Percentiles rank a stretch among this genome's conserved stretches.
These are phyloP conservation scores for Dactylellina cionopaga DNA, from an alignment of 2,329 filamentous ascomycete species.

Conservation along the genomic window DNA sequence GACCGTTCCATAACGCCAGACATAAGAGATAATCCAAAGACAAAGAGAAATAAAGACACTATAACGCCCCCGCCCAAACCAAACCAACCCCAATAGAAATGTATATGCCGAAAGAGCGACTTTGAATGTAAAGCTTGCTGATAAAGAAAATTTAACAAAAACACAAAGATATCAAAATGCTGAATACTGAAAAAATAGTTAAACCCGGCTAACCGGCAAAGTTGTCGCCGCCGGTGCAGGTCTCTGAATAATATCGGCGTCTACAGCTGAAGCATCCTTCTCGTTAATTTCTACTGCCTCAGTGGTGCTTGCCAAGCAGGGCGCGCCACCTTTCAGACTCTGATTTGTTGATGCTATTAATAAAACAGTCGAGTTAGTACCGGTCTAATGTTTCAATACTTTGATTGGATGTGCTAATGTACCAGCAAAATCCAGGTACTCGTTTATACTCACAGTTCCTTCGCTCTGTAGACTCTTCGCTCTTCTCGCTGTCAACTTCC, in stretches of 20 bases:
- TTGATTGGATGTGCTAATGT: too few species aligned
- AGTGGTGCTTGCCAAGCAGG: constrained; percentile 21
- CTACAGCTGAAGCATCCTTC: constrained; percentile 31
- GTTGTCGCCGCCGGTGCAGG: constrained; percentile 25
- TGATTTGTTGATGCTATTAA: constrained; percentile 33
- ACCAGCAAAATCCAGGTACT: too few species aligned
- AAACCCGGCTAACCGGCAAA: constrained; percentile 20
- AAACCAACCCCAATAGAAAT: too few species aligned
- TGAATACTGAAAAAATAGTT: background rate
- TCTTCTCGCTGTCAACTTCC: background rate
- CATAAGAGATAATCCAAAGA: too few species aligned
- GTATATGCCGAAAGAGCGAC: too few species aligned
- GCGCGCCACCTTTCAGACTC: constrained; percentile 24
- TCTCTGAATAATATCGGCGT: constrained; percentile 34
- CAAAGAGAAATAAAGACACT: too few species aligned
- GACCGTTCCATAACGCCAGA: too few species aligned
- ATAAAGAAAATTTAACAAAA: background rate
- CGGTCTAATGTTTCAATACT: too few species aligned
- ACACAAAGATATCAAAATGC: background rate
- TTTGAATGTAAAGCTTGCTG: too few species aligned
- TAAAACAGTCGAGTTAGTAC: constrained; percentile 28
- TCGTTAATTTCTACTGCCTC: constrained; percentile 33
- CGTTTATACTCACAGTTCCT: constrained; percentile 23
- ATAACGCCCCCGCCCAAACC: too few species aligned
- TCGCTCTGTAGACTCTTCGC: constrained; percentile 12